Percentiles rank a stretch among this genome's conserved stretches.
phyloP scores from a whole-genome alignment of 257 asterid genomes.

The Solanum clarkiae region DNA sequence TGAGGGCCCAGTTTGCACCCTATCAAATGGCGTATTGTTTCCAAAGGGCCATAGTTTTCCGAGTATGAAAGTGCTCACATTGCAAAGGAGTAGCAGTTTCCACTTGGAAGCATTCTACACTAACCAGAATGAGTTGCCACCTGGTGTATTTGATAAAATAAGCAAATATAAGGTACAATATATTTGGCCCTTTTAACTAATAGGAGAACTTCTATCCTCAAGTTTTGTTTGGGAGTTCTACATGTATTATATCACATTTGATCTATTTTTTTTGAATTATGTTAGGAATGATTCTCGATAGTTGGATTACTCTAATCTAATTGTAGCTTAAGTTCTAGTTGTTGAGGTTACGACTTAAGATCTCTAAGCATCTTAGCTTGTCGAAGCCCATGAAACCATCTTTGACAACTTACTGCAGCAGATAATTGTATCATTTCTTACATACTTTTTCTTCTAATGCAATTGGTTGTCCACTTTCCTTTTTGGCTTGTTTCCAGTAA shows the following conservation, averaged over 20 bases:
- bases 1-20: constrained; percentile 36
- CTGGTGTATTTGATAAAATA: constrained; percentile 48
- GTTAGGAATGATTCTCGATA: neutral
- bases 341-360: neutral
- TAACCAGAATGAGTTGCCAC: constrained; percentile 64
- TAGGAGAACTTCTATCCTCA: neutral
- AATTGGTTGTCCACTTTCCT: neutral
- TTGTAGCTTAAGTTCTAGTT: neutral
- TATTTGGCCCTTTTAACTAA: neutral
- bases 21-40: constrained; percentile 43
- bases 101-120: constrained; percentile 56
- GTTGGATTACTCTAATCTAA: neutral
- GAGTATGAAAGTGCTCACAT: constrained; percentile 50
- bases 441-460: neutral
- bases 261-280: neutral
- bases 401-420: neutral
- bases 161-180: constrained; percentile 54
- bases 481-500: neutral
- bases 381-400: neutral
- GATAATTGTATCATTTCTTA: neutral
- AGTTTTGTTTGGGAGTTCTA: neutral
- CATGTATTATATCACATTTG: neutral
- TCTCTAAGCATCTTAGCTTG: neutral
- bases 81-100: constrained; percentile 56
- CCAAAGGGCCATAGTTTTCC: constrained; percentile 66